A percentile compares a stretch with the other conserved stretches of the same genome.
These are phyloP conservation scores for Penicillium riverlandense DNA, from an alignment of 495 filamentous ascomycete species.

Conservation along the genomic window DNA sequence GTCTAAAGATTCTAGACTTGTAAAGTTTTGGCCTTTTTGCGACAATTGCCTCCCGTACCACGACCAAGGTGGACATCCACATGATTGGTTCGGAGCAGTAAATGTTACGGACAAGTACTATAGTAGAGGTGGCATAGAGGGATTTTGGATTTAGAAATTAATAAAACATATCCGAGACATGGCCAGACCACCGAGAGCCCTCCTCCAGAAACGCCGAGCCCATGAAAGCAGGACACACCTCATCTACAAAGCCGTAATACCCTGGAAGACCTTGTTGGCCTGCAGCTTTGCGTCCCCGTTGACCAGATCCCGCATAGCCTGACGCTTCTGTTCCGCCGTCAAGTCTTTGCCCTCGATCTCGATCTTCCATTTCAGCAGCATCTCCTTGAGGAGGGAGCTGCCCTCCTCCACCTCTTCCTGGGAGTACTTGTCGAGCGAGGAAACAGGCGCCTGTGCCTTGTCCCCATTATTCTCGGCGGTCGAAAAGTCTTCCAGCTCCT, in stretches of 20 bases:
- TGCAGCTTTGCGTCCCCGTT: constrained; percentile 60
- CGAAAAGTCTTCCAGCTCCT: constrained; percentile 93
- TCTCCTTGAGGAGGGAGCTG: constrained; percentile 75
- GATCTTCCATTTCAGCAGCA: constrained; percentile 82
- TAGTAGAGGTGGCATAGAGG: too few relatives aligned
- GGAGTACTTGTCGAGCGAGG: constrained; percentile 48
- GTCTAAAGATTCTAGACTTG: too few relatives aligned
- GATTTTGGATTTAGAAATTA: background rate
- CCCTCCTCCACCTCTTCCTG: constrained; percentile 89
- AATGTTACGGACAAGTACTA: too few relatives aligned
- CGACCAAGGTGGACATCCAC: too few relatives aligned
- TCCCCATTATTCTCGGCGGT: constrained; percentile 50
- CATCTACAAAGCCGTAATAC: constrained; percentile 67
- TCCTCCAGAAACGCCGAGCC: background rate
- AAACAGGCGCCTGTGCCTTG: constrained; percentile 24
- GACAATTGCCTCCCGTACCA: too few relatives aligned
- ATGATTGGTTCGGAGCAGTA: too few relatives aligned
- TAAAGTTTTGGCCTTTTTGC: too few relatives aligned
- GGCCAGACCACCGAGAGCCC: background rate
- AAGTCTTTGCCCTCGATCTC: constrained; percentile 59
- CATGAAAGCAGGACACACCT: background rate
- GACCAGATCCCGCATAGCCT: constrained; percentile 72
- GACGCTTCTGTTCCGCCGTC: constrained; percentile 71
- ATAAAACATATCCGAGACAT: background rate
- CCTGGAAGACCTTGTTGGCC: constrained; percentile 82